Percentiles rank a stretch among this genome's conserved stretches.
Evolutionary conservation across 2,329 filamentous ascomycete genomes (phyloP).

Genomic region (Colletotrichum godetiae): DNA sequence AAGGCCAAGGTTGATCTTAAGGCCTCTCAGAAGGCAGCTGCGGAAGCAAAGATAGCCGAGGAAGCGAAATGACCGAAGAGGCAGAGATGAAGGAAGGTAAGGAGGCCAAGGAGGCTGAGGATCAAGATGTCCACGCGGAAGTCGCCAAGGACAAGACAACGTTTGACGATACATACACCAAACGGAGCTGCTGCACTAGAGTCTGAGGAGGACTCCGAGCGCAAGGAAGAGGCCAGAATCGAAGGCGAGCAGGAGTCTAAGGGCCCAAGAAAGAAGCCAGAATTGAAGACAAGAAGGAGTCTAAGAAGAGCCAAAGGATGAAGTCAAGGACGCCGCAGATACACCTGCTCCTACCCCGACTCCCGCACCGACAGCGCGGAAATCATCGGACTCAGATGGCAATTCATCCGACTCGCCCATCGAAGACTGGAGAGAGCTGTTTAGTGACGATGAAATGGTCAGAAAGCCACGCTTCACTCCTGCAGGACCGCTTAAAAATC

Average conservation of each 20-base stretch:
- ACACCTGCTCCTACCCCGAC: constrained; percentile 1
- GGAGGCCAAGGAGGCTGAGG: constrained; percentile 24
- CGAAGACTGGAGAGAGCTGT: constrained; percentile 68
- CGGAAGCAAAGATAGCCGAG: too few relatives aligned
- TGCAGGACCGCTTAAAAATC: constrained; percentile 46
- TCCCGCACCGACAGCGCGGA: background rate
- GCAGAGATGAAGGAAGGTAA: background rate
- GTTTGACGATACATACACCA: too few relatives aligned
- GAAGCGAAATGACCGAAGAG: too few relatives aligned
- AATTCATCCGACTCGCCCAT: constrained; percentile 71
- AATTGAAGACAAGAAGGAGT: constrained; percentile 32
- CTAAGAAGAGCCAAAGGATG: too few relatives aligned
- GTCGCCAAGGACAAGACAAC: background rate
- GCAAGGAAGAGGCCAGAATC: too few relatives aligned
- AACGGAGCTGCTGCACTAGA: background rate
- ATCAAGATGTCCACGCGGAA: background rate
- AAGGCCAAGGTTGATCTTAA: too few relatives aligned
- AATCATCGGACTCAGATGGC: constrained; percentile 54
- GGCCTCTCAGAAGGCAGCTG: too few relatives aligned
- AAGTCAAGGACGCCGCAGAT: constrained; percentile 30
- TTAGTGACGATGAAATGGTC: constrained; percentile 68
- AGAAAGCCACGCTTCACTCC: constrained; percentile 59
- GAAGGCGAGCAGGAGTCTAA: too few relatives aligned
- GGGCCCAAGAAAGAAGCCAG: too few relatives aligned
- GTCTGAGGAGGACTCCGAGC: too few relatives aligned